A percentile compares a stretch with the other conserved stretches of the same genome.
phyloP scores from a whole-genome alignment of 495 filamentous ascomycete species.

The Acidiella bohemica region DNA sequence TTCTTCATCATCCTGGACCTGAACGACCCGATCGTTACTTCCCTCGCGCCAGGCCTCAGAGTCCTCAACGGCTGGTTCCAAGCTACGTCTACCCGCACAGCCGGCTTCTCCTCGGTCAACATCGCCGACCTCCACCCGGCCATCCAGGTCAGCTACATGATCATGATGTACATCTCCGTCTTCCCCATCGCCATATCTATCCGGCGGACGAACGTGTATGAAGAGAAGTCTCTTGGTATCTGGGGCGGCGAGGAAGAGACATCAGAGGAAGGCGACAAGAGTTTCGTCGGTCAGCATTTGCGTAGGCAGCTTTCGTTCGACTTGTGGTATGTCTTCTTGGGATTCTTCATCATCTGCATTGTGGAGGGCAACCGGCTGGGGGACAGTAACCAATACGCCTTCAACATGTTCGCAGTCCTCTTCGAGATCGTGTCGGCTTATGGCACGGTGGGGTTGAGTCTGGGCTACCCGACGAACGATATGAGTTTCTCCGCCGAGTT shows the following conservation, averaged over 20 bases:
- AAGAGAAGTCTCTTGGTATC: slow-evolving; percentile 82
- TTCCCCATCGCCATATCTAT: slow-evolving; percentile 91
- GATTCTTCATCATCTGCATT: slow-evolving; percentile 76
- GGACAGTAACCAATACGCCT: slow-evolving; percentile 41
- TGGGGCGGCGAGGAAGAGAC: slow-evolving; percentile 45
- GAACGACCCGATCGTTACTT: slow-evolving; percentile 47
- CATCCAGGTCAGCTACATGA: slow-evolving; percentile 84
- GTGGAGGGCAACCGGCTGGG: slow-evolving; percentile 56
- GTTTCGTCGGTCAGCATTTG: slow-evolving; percentile 77
- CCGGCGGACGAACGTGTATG: slow-evolving; percentile 89
- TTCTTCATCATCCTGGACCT: slow-evolving; percentile 85
- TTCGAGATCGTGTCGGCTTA: slow-evolving; percentile 91
- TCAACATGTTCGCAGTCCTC: slow-evolving; percentile 68
- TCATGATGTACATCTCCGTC: slow-evolving; percentile 99
- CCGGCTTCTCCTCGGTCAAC: slow-evolving; percentile 71
- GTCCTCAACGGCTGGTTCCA: slow-evolving; percentile 80
- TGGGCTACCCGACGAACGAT: slow-evolving; percentile 65
- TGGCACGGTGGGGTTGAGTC: slow-evolving; percentile 80
- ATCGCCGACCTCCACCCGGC: slow-evolving; percentile 69
- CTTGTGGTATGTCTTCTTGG: slow-evolving; percentile 85
- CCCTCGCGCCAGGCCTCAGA: slow-evolving; percentile 52
- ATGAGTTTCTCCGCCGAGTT: slow-evolving; percentile 73
- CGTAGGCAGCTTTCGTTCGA: slow-evolving; percentile 86
- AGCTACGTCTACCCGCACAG: slow-evolving; percentile 72
- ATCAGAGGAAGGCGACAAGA: slow-evolving; percentile 44